Evolutionary conservation across 2,329 filamentous ascomycete species (phyloP), one percentile per base, ranked within the genome.

Genomic region (Orbilia blumenaviensis): DNA sequence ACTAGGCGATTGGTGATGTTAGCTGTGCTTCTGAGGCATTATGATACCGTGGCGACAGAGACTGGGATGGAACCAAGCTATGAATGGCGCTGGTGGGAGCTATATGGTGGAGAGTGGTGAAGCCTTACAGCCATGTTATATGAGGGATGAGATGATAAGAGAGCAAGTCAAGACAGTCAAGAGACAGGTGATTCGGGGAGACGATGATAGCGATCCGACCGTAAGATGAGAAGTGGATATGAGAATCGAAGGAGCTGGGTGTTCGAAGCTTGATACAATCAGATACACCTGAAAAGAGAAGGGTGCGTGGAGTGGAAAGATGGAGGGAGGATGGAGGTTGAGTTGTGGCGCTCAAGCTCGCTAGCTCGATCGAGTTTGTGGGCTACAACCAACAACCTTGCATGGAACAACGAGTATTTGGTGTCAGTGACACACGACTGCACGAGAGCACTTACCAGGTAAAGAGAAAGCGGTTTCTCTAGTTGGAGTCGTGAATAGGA

Each of bases 41-140:
- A 56, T 10, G 32, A n/a, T 12, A 42, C 10, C 34, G 48, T 44
- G 25, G 44, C 23, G 46, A 56, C 34, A 12, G 36, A 50, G 46
- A 46, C 10, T 21, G 44, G 46, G 32, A 41, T 38, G 52, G 21
- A 68, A 54, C 18, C 10, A 25, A 38, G 32, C 52, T 25, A 16
- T 5, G 27, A 18, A 61, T 16, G 23, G 32, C n/a, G 29, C 14
- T 42, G 18, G 63, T 36, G 50, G 34, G 44, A 58, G 32, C 42
- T 60, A 5, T n/a, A 36, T 23, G 25, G 38, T 32, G 46, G 42
- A 27, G 38, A 54, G 58, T 23, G 27, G 29, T 32, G 48, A 36
- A 64, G 63, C 54, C 71, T 67, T 75, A 75, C 71, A 27, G 41
- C 42, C 46, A 63, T 75, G 23, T 52, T 32, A 61, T 25, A 58